Conservation (phyloP, 2,329 filamentous ascomycete species). For the Colletotrichum sp. region DNA sequence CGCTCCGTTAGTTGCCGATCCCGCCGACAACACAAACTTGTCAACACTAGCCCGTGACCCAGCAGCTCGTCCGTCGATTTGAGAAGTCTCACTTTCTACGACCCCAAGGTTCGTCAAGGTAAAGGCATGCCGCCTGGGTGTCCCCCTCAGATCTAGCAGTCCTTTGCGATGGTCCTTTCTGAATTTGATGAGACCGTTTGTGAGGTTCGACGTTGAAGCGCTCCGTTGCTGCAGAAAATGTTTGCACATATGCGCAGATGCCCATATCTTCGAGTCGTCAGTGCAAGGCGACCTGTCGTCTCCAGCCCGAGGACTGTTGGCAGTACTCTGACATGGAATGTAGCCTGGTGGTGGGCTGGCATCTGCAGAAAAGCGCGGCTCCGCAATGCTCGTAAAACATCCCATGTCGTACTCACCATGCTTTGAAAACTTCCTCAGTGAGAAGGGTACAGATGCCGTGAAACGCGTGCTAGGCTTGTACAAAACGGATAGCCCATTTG, state of each 20-base stretch:
- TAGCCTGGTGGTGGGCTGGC: neutral
- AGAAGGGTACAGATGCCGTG: neutral
- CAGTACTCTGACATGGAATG: neutral
- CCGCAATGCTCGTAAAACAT: neutral
- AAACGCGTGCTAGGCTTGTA: neutral
- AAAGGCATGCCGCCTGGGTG: neutral
- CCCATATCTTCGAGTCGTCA: neutral
- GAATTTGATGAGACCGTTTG: neutral
- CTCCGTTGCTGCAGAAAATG: neutral
- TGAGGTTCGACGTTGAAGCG: neutral
- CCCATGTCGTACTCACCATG: neutral
- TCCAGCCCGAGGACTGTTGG: neutral
- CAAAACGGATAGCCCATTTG: neutral
- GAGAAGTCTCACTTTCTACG: neutral
- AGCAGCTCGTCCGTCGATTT: neutral
- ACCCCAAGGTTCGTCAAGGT: neutral
- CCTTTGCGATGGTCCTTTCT: neutral
- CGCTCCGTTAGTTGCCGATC: neutral
- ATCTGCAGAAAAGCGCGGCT: neutral
- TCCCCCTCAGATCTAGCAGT: neutral
- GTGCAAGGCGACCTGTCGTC: neutral
- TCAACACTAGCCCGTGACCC: neutral
- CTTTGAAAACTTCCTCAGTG: neutral
- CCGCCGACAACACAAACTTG: neutral
- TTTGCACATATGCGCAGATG: neutral